Evolutionary conservation across 73 alveolate species (phyloP).

Genomic region (Paramecium sexaurelia): DNA sequence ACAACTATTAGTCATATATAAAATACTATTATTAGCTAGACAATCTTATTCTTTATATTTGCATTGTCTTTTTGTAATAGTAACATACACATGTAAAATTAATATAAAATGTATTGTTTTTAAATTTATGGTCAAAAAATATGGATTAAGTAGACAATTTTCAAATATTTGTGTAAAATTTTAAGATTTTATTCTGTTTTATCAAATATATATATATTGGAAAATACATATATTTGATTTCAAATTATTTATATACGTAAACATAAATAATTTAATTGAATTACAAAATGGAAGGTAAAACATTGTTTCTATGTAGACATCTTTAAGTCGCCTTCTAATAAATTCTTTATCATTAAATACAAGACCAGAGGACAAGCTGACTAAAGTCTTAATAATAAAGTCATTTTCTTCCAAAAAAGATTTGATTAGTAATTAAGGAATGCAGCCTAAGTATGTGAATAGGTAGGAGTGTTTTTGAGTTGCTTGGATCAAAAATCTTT

Average conservation of each 20-base stretch:
- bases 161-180: neutral
- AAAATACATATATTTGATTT: neutral
- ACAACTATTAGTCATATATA: slow-evolving; percentile 8
- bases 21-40: slow-evolving; percentile 4
- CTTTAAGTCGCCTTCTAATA: slow-evolving; percentile 1
- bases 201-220: neutral
- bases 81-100: neutral
- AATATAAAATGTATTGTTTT: too few relatives aligned
- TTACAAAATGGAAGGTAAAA: neutral
- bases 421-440: slow-evolving; percentile 6
- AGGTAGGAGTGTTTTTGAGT: slow-evolving; percentile 14
- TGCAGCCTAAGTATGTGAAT: slow-evolving; percentile 37
- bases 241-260: neutral
- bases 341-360: slow-evolving; percentile 9
- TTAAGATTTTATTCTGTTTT: neutral
- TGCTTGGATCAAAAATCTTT: slow-evolving; percentile 32
- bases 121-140: neutral
- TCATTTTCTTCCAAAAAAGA: neutral
- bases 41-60: neutral
- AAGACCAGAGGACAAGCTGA: slow-evolving; percentile 16
- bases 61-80: neutral
- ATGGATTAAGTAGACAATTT: neutral
- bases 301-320: neutral
- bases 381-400: neutral
- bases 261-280: neutral